Conservation (phyloP, 345 rosid species). For the Dipteronia sinensis region DNA sequence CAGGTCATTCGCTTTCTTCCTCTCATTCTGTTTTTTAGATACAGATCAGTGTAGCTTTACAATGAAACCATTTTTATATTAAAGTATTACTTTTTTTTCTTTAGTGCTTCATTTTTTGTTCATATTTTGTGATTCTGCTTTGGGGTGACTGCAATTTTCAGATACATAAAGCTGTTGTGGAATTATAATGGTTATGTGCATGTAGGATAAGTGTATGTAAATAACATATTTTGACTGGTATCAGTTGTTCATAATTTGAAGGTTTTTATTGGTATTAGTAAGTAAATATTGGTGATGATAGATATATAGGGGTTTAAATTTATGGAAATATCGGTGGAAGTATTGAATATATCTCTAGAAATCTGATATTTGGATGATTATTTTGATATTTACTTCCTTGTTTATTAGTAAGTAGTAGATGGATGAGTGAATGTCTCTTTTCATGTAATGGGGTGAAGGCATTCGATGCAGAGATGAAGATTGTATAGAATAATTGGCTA, state of each 20-base stretch:
- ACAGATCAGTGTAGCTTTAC: not conserved
- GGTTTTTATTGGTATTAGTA: not conserved
- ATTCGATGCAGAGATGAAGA: not conserved
- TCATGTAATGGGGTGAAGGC: not conserved
- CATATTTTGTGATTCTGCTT: not conserved
- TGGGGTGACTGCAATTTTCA: no score
- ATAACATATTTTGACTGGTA: not conserved
- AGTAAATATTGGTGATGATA: not conserved
- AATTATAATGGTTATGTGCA: not conserved
- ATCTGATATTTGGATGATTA: not conserved
- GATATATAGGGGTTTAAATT: not conserved
- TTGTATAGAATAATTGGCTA: not conserved
- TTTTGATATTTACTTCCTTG: not conserved
- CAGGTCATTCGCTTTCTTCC: slow-evolving; percentile 35
- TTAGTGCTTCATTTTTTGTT: not conserved
- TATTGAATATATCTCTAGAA: not conserved
- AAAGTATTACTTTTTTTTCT: no score
- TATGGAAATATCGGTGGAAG: not conserved
- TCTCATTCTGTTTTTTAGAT: not conserved
- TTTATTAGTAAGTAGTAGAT: not conserved
- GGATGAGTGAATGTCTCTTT: not conserved
- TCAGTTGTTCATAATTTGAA: not conserved
- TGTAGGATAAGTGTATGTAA: not conserved
- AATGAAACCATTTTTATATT: not conserved
- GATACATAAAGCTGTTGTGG: no score